Percentiles rank a stretch among this genome's conserved stretches.
Conservation (phyloP, 306 rosid species). For the barrel medic (Medicago truncatula) region DNA sequence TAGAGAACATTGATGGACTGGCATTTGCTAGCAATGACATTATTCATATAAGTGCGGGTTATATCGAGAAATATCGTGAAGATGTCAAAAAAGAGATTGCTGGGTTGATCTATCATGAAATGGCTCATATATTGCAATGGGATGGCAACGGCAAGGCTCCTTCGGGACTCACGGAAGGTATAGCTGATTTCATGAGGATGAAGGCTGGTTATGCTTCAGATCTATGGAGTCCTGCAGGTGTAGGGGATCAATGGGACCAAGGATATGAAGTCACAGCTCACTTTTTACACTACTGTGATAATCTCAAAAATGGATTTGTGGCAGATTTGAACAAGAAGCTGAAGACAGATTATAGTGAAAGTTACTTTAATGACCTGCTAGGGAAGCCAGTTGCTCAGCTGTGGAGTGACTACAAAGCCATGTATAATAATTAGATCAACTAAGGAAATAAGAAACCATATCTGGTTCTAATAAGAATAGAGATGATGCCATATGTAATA, state of each 20-base stretch:
- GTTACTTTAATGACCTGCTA: slow-evolving; percentile 48
- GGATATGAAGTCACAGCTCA: slow-evolving; percentile 51
- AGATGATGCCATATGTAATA: background rate
- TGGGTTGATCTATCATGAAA: slow-evolving; percentile 54
- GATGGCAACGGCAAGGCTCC: slow-evolving; percentile 47
- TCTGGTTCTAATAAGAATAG: slow-evolving; percentile 7
- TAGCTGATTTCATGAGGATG: slow-evolving; percentile 56
- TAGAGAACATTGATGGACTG: slow-evolving; percentile 43
- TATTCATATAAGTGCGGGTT: slow-evolving; percentile 44
- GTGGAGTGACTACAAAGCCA: slow-evolving; percentile 59
- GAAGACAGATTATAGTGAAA: slow-evolving; percentile 44
- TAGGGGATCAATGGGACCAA: slow-evolving; percentile 45
- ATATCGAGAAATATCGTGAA: slow-evolving; percentile 11
- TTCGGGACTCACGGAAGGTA: slow-evolving; percentile 46
- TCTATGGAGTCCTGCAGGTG: slow-evolving; percentile 36
- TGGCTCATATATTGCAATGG: slow-evolving; percentile 54
- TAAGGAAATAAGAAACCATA: background rate
- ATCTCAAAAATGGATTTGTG: slow-evolving; percentile 52
- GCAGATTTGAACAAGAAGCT: slow-evolving; percentile 54
- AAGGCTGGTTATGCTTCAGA: slow-evolving; percentile 41
- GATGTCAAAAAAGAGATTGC: slow-evolving; percentile 47
- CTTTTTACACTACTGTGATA: slow-evolving; percentile 51
- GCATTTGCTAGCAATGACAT: slow-evolving; percentile 39
- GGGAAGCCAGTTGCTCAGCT: slow-evolving; percentile 56
- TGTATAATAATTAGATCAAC: slow-evolving; percentile 26